phyloP scores from a whole-genome alignment of 2,329 filamentous ascomycete genomes.

The Ophiostoma australiae region DNA sequence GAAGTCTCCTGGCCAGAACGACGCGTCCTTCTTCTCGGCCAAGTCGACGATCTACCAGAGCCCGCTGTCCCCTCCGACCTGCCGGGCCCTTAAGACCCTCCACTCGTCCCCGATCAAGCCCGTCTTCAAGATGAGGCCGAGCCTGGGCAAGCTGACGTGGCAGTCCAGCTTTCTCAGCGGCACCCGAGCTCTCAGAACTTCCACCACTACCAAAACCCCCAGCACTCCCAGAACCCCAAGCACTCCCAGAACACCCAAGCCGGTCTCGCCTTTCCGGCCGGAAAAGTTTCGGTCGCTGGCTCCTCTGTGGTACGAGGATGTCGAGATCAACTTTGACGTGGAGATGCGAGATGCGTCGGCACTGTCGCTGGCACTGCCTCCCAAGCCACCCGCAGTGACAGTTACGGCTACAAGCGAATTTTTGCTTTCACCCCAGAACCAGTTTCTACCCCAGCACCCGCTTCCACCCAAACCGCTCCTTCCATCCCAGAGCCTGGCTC shows the following conservation, averaged over 20 bases:
- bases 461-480: too few species aligned
- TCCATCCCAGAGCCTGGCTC: neutral
- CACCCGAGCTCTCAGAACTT: too few species aligned
- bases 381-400: neutral
- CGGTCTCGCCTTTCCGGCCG: neutral
- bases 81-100: neutral
- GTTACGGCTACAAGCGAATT: too few species aligned
- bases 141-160: neutral
- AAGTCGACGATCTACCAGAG: neutral
- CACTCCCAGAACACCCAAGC: neutral
- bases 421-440: neutral
- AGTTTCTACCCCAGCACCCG: too few species aligned
- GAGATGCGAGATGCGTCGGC: neutral
- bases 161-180: neutral
- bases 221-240: neutral
- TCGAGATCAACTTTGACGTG: neutral
- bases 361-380: neutral
- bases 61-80: neutral
- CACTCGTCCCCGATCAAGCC: neutral
- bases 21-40: neutral
- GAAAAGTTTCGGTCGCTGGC: neutral
- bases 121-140: neutral
- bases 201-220: too few species aligned
- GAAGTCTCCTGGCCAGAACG: neutral
- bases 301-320: slow-evolving; percentile 7